phyloP scores from a whole-genome alignment of 2,329 filamentous ascomycete genomes.

The Ascochyta viciae-villosae region DNA sequence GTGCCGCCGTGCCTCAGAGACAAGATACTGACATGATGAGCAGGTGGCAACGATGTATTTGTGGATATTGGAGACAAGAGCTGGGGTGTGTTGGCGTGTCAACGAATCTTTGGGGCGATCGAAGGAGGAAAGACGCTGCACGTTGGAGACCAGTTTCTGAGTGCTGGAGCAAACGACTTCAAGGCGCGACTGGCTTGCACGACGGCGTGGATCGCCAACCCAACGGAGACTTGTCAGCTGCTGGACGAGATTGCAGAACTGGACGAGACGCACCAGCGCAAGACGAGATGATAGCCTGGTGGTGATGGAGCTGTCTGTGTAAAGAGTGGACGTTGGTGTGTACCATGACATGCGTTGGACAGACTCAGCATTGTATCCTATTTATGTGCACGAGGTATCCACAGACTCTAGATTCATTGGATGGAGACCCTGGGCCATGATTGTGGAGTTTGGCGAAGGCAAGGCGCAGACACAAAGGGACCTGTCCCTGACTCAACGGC shows the following conservation, averaged over 20 bases:
- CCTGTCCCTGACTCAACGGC: background rate
- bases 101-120: conserved; percentile 84
- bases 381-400: conserved; percentile 11
- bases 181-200: conserved; percentile 92
- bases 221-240: conserved; percentile 85
- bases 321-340: background rate
- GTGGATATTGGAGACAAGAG: conserved; percentile 98
- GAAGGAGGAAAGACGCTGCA: conserved; percentile 82
- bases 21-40: conserved; percentile 22
- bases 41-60: conserved; percentile 91
- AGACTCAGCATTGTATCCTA: conserved; percentile 16
- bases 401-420: conserved; percentile 5
- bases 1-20: background rate
- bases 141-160: conserved; percentile 94
- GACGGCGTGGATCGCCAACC: conserved; percentile 96
- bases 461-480: background rate
- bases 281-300: conserved; percentile 33
- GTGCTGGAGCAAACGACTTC: conserved; percentile 90
- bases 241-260: conserved; percentile 76
- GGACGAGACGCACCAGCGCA: conserved; percentile 50
- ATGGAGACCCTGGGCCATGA: conserved; percentile 12
- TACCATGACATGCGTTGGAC: conserved; percentile 5
- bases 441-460: conserved; percentile 18
- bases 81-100: conserved; percentile 92
- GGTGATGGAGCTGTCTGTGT: background rate